Base-by-base conservation (phyloP, 305 asterid genomes). In the Plantago rigida region DNA sequence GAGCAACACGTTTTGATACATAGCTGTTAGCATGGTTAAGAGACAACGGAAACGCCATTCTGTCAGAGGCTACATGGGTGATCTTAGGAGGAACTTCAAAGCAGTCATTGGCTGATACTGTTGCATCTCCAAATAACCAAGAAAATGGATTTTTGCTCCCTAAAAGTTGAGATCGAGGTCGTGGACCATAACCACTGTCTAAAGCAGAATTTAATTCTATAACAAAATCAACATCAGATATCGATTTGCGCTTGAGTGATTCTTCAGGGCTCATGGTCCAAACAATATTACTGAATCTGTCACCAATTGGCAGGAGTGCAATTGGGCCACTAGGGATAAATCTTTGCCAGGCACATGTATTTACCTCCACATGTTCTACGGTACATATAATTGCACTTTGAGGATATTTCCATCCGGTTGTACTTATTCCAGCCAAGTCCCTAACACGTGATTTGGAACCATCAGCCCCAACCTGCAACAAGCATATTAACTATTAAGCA, bases 201-300 rank as follows among this genome's bases (percentile, higher is more conserved):
- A 89, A 69, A 59, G 95, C 96, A 45, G 67, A 71, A 53, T 85
- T 85, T 44, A 87, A 70, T 66, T 84, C 87, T 14, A 65, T 77
- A 52, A 93, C 64, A 69, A 93, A 93, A 45, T 81, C 95, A 61
- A 60, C 66, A 72, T 79, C 94, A 10, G 76, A 65, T 82, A 84
- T 73, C 19, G 87, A 81, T 74, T 78, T 87, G 50, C 85, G 79
- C 22, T 70, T 71, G 29, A 17, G 62, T 9, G 97, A 73, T 68
- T 89, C 94, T 50, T 87, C 85, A 1, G 97, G 96, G 53, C 59
- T 73, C 99, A 89, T 89, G 60, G 97, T 83, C 99, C 99, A 93
- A 54, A 93, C 97, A 14, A 87, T 89, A 71, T 89, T 93, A 84
- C 99, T 89, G 80, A 79, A 93, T 9, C 76, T 85, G 61, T 83